These are phyloP conservation scores for Hevea brasiliensis DNA, from an alignment of 345 rosid genomes.

Conservation along the genomic window DNA sequence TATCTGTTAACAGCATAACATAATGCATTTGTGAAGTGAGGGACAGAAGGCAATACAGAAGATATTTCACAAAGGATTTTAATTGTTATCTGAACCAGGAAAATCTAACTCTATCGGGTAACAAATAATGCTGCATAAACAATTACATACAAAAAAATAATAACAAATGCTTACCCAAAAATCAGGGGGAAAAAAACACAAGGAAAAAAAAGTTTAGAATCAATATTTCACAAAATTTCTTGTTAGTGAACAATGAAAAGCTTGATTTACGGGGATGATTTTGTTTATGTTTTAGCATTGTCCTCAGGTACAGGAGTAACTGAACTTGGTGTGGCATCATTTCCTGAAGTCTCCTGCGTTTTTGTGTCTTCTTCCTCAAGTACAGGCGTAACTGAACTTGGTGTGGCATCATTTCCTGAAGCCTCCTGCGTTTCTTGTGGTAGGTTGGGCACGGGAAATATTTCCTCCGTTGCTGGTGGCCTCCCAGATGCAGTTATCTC, in stretches of 20 bases:
- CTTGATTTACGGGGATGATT: constrained; percentile 21
- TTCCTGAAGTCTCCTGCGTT: constrained; percentile 15
- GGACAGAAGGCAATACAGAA: no score
- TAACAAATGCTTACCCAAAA: constrained; percentile 5
- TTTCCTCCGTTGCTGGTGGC: constrained; percentile 32
- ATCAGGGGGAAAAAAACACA: background rate
- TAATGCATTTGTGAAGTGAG: no score
- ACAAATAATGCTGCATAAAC: constrained; percentile 9
- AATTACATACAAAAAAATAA: constrained; percentile 19
- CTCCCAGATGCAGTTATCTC: constrained; percentile 26
- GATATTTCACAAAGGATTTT: no score
- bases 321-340: constrained; percentile 20
- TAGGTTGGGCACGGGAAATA: constrained; percentile 11
- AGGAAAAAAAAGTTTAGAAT: background rate
- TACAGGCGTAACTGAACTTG: constrained; percentile 7
- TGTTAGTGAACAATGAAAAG: background rate
- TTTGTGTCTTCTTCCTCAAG: constrained; percentile 29
- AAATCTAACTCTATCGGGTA: constrained; percentile 23
- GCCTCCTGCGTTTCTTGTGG: constrained; percentile 25
- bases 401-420: constrained; percentile 19
- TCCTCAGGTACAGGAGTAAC: constrained; percentile 7
- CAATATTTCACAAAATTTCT: constrained; percentile 15
- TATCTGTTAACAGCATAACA: no score
- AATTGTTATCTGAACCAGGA: background rate
- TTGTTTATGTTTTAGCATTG: constrained; percentile 27